Base-by-base conservation (phyloP, 768 basidiomycete species). In the Suillus occidentalis region DNA sequence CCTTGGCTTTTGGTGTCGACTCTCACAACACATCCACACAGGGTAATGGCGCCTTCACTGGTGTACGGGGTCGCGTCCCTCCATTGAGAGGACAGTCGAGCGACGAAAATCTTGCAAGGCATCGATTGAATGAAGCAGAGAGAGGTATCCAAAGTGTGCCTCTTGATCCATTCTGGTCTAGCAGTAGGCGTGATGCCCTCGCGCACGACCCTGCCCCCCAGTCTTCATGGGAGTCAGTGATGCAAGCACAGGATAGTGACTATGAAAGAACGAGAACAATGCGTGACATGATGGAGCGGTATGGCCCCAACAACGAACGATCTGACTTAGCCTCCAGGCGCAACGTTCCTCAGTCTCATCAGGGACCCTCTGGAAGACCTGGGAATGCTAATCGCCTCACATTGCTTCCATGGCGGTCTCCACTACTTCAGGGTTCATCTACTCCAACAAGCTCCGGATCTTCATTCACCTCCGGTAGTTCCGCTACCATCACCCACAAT, bases 321-420 rank as follows among this genome's bases (percentile, higher is more conserved):
- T 59, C 58, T 42, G 58, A 59, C 40, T 59, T 42, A 18, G 40
- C 25, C 16, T 28, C 58, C 40, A 42, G 58, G 42, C 58, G 40
- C 18, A 28, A 28, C 10, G 4, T 42, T 31, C 16, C 58, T 28
- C 58, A 25, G 39, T 39, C 58, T 42, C 58, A 59, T 6, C 58
- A 59, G 12, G 39, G 14, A 12, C 57, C 57, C 25, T 5, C 57
- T 0, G 39, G 25, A 6, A 59, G 57, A 59, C 58, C 40, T 20
- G 58, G 25, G 20, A 42, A 42, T 31, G 16, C 40, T 59, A 59
- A 59, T 59, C 58, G 58, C 6, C 58, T 42, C 18, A 22, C 40
- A 28, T 59, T 42, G 1, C 58, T 59, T 25, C 58, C 58, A 28
- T 59, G 58, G 58, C 58, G 58, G 58, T 59, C 58, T 59, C 40